A percentile compares a stretch with the other conserved stretches of the same genome.
Conservation (phyloP, 1,284 basidiomycete species). For the Grifola frondosa region DNA sequence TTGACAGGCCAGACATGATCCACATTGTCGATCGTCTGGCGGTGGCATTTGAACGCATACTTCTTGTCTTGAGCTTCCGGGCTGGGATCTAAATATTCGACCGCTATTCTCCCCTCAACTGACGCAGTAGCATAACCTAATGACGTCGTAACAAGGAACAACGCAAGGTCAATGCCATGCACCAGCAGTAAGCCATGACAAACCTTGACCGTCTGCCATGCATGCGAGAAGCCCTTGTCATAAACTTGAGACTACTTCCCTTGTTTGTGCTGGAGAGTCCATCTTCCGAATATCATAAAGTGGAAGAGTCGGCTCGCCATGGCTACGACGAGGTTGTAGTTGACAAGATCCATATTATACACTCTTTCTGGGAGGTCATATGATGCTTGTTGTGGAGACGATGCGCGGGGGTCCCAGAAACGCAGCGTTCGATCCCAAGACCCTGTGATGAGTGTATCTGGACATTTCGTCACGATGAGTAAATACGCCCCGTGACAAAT, state of each 20-base stretch:
- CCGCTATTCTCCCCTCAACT: slow-evolving; percentile 94
- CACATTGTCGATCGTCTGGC: slow-evolving; percentile 86
- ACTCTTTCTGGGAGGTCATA: slow-evolving; percentile 79
- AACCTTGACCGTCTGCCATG: slow-evolving; percentile 91
- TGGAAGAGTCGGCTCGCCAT: slow-evolving; percentile 89
- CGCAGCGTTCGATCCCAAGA: slow-evolving; percentile 90
- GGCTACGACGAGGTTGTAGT: slow-evolving; percentile 79
- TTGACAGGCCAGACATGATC: slow-evolving; percentile 99
- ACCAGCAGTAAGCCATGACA: slow-evolving; percentile 19
- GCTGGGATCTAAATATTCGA: slow-evolving; percentile 93
- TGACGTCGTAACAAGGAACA: neutral
- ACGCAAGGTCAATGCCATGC: neutral
- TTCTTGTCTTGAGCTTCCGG: slow-evolving; percentile 81
- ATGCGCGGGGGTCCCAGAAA: slow-evolving; percentile 81
- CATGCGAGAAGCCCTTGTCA: slow-evolving; percentile 89
- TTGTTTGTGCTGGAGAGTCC: slow-evolving; percentile 66
- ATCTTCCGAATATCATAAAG: slow-evolving; percentile 82
- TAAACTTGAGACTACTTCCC: slow-evolving; percentile 96
- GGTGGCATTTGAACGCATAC: slow-evolving; percentile 98
- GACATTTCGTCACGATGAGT: neutral
- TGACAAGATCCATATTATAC: slow-evolving; percentile 77
- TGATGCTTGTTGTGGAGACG: slow-evolving; percentile 58
- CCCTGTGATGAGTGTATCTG: slow-evolving; percentile 77
- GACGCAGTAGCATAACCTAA: slow-evolving; percentile 91
- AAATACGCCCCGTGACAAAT: neutral